phyloP scores from a whole-genome alignment of 1,284 basidiomycete genomes.

The Sphagnurus paluster region DNA sequence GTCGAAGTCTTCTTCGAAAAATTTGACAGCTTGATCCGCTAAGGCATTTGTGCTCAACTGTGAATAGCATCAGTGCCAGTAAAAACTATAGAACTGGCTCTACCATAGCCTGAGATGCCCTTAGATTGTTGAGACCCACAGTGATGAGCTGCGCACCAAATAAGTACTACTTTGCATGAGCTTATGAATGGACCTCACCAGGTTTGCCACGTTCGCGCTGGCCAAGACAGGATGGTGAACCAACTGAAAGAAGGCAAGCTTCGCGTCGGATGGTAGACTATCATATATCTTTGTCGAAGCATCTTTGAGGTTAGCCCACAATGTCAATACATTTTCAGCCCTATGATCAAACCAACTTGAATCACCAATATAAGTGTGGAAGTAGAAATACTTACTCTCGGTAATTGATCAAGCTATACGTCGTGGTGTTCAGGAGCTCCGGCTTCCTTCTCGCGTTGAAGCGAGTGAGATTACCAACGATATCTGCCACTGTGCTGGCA shows the following conservation, averaged over 20 bases:
- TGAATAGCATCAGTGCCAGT: neutral
- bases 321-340: constrained; percentile 53
- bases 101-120: constrained; percentile 60
- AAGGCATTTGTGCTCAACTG: constrained; percentile 56
- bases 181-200: constrained; percentile 31
- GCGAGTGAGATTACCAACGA: constrained; percentile 60
- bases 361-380: neutral
- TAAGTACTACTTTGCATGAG: neutral
- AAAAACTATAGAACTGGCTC: constrained; percentile 5
- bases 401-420: constrained; percentile 64
- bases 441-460: constrained; percentile 67
- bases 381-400: constrained; percentile 53
- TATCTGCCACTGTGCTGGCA: constrained; percentile 44
- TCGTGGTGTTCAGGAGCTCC: constrained; percentile 63
- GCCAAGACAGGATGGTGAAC: constrained; percentile 65
- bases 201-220: constrained; percentile 53
- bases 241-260: constrained; percentile 68
- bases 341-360: constrained; percentile 29
- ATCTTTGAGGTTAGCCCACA: constrained; percentile 48
- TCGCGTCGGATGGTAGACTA: constrained; percentile 40
- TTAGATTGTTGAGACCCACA: constrained; percentile 61
- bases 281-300: constrained; percentile 60
- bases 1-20: constrained; percentile 61
- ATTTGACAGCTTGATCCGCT: constrained; percentile 52
- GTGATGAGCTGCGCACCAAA: constrained; percentile 40